These are phyloP conservation scores for Theileria luwenshuni DNA, from an alignment of 169 alveolate species.

Conservation along the genomic window DNA sequence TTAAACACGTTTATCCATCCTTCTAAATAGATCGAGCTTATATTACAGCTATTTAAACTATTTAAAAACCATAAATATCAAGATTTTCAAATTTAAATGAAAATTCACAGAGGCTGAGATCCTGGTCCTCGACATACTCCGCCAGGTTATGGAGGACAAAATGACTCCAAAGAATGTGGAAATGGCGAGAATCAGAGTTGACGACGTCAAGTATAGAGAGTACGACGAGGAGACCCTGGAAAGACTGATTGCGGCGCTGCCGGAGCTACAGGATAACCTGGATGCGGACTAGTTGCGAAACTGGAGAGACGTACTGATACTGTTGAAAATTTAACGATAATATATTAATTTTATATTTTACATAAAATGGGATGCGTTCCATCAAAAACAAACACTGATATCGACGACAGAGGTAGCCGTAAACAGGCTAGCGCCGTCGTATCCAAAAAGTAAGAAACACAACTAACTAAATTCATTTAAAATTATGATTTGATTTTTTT, in stretches of 20 bases:
- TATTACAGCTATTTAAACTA: too few relatives aligned
- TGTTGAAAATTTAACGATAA: not conserved
- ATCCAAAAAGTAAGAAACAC: too few relatives aligned
- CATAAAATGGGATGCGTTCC: not conserved
- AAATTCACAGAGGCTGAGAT: conserved; percentile 90
- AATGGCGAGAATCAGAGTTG: conserved; percentile 84
- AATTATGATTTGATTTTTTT: too few relatives aligned
- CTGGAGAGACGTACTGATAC: not conserved
- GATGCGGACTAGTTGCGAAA: conserved; percentile 20
- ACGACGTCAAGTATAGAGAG: conserved; percentile 69
- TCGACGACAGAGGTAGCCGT: too few relatives aligned
- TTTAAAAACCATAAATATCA: too few relatives aligned
- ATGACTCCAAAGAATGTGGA: conserved; percentile 93
- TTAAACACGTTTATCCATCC: too few relatives aligned
- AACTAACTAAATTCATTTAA: too few relatives aligned
- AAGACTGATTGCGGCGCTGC: conserved; percentile 36
- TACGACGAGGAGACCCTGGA: conserved; percentile 53
- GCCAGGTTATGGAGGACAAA: conserved; percentile 98
- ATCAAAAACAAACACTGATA: not conserved
- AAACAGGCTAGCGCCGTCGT: too few relatives aligned
- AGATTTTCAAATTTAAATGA: not conserved
- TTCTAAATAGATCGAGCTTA: too few relatives aligned
- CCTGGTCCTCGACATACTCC: conserved; percentile 91
- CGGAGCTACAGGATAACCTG: conserved; percentile 40
- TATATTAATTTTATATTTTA: not conserved